Percentiles rank a stretch among this genome's conserved stretches.
Conservation (phyloP, 1,139 yeast species). For the Blastobotrys proliferans region DNA sequence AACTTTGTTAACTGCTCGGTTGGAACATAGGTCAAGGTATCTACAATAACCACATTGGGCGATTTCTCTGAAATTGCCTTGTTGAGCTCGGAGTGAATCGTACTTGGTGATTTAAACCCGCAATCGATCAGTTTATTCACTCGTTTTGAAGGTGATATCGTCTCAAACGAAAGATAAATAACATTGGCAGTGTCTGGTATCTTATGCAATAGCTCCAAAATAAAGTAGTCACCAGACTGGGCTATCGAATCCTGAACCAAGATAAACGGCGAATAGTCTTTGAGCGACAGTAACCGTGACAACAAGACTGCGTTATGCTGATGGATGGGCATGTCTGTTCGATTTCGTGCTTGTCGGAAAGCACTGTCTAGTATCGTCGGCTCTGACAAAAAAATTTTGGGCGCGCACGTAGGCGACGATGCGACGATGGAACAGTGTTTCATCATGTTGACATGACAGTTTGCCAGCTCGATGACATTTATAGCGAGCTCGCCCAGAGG, state of each 20-base stretch:
- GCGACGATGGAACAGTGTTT: no score
- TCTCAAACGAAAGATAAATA: constrained; percentile 18
- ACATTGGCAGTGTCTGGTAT: constrained; percentile 23
- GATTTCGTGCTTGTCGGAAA: constrained; percentile 2
- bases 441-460: no score
- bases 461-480: no score
- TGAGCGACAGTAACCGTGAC: constrained; percentile 55
- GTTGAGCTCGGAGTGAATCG: constrained; percentile 9
- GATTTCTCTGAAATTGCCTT: neutral
- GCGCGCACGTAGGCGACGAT: no score
- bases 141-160: constrained; percentile 8
- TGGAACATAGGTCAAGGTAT: constrained; percentile 61
- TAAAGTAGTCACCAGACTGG: constrained; percentile 58
- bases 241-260: constrained; percentile 63
- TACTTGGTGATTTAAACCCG: constrained; percentile 6
- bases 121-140: constrained; percentile 11
- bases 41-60: constrained; percentile 47
- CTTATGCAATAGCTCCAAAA: constrained; percentile 54
- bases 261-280: constrained; percentile 70
- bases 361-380: no score
- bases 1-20: constrained; percentile 48
- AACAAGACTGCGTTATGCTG: constrained; percentile 33
- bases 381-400: no score
- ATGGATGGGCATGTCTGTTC: constrained; percentile 22
- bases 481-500: no score